These are phyloP conservation scores for Penicillium ochrochloron DNA, from an alignment of 495 filamentous ascomycete genomes.

Conservation along the genomic window DNA sequence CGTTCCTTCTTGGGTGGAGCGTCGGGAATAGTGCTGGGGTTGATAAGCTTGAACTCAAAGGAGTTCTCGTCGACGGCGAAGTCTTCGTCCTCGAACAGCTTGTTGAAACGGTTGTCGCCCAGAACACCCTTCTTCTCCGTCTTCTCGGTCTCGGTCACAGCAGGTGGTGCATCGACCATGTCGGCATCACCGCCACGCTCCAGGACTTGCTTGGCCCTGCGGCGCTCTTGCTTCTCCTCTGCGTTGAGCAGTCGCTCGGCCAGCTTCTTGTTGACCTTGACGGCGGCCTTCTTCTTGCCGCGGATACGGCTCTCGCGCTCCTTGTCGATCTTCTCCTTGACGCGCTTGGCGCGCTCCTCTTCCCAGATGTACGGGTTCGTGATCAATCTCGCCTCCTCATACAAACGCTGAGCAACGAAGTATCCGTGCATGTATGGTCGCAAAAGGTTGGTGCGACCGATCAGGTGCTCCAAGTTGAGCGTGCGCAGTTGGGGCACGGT, in stretches of 20 bases:
- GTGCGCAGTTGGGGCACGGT: conserved; percentile 79
- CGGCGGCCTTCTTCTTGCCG: conserved; percentile 88
- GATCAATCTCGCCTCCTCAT: conserved; percentile 92
- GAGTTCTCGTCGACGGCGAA: conserved; percentile 92
- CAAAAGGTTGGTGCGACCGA: conserved; percentile 83
- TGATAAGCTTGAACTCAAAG: conserved; percentile 81
- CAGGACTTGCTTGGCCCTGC: conserved; percentile 62
- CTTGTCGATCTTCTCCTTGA: conserved; percentile 93
- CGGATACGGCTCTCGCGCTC: conserved; percentile 90
- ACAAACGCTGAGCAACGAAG: conserved; percentile 90
- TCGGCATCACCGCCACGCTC: conserved; percentile 60
- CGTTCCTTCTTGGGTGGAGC: conserved; percentile 45
- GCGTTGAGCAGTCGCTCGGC: conserved; percentile 80
- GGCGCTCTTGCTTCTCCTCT: conserved; percentile 78
- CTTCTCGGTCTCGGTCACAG: conserved; percentile 31
- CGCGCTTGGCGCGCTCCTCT: conserved; percentile 80
- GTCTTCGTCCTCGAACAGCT: conserved; percentile 89
- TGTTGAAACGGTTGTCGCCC: conserved; percentile 81
- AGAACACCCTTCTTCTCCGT: conserved; percentile 61
- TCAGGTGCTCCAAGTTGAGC: conserved; percentile 81
- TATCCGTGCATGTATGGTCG: conserved; percentile 98
- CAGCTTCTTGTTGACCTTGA: conserved; percentile 83
- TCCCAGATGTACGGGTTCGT: conserved; percentile 91
- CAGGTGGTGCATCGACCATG: conserved; percentile 40
- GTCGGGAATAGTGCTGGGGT: conserved; percentile 72